Conservation (phyloP, 257 asterid species). For the Petrea volubilis region DNA sequence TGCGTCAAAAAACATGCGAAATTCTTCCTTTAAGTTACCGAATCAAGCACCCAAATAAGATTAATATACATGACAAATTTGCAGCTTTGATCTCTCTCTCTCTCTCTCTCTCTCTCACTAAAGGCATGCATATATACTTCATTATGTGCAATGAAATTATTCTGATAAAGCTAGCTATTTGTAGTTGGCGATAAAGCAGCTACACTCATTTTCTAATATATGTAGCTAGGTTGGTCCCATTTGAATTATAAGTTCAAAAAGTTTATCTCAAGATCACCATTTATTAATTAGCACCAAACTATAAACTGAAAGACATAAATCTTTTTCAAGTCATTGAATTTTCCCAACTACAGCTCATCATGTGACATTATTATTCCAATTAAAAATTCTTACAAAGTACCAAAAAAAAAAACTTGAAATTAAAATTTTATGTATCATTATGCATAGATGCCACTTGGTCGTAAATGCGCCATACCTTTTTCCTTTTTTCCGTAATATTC, state of each 20-base stretch:
- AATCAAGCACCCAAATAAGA: no score
- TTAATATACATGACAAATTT: no score
- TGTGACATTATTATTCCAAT: background rate
- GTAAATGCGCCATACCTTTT: slow-evolving; percentile 48
- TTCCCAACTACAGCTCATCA: slow-evolving; percentile 28
- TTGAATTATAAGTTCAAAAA: slow-evolving; percentile 33
- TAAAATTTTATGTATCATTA: slow-evolving; percentile 27
- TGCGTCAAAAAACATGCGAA: no score
- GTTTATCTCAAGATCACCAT: slow-evolving; percentile 29
- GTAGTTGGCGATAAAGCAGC: slow-evolving; percentile 46
- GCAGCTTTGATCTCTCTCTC: background rate
- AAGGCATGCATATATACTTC: slow-evolving; percentile 20
- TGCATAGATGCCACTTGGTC: slow-evolving; percentile 48
- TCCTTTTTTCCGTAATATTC: slow-evolving; percentile 46
- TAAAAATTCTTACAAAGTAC: background rate
- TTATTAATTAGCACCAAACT: slow-evolving; percentile 27
- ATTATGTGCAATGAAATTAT: slow-evolving; percentile 21
- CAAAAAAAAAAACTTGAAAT: no score
- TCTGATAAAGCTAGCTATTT: slow-evolving; percentile 39
- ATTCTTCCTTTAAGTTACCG: no score
- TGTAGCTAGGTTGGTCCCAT: slow-evolving; percentile 56
- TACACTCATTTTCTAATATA: slow-evolving; percentile 17
- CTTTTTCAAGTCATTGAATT: slow-evolving; percentile 27
- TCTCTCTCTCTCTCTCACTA: background rate
- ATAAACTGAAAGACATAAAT: slow-evolving; percentile 22